phyloP scores from a whole-genome alignment of 495 filamentous ascomycete genomes.

The Polyplosphaeria fusca region DNA sequence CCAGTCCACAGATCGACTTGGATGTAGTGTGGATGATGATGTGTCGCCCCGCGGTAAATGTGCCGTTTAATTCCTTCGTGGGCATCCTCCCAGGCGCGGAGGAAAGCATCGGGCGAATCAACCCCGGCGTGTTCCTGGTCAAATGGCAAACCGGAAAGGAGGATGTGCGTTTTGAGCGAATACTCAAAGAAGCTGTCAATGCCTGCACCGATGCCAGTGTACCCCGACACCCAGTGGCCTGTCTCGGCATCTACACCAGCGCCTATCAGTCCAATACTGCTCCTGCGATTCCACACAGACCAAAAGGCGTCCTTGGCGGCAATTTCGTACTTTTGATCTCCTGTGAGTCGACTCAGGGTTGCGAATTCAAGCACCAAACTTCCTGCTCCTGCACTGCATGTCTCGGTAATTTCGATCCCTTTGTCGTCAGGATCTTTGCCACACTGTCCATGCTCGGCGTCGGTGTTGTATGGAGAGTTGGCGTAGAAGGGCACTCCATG shows the following conservation, averaged over 20 bases:
- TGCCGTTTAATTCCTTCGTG: conserved; percentile 85
- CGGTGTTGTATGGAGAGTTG: conserved; percentile 67
- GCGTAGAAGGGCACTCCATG: conserved; percentile 86
- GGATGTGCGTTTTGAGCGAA: conserved; percentile 85
- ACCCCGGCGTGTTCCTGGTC: conserved; percentile 39
- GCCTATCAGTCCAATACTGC: conserved; percentile 81
- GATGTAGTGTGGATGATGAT: conserved; percentile 86
- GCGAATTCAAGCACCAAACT: conserved; percentile 92
- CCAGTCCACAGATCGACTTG: conserved; percentile 88
- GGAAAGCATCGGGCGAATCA: conserved; percentile 69
- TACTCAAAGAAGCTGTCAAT: conserved; percentile 99
- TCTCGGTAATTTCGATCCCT: conserved; percentile 79
- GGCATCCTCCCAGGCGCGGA: conserved; percentile 79
- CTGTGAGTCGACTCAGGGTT: conserved; percentile 82
- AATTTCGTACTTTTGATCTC: conserved; percentile 80
- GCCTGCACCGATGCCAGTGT: conserved; percentile 88
- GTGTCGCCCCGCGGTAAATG: conserved; percentile 60
- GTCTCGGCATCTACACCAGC: conserved; percentile 89
- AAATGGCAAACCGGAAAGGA: conserved; percentile 65
- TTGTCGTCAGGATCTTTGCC: conserved; percentile 38
- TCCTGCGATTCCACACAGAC: conserved; percentile 87
- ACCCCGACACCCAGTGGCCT: conserved; percentile 83
- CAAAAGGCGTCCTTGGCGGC: conserved; percentile 89
- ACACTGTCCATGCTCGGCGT: conserved; percentile 44
- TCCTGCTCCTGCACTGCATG: conserved; percentile 92